Evolutionary conservation across 2,329 filamentous ascomycete genomes (phyloP).

Genomic region (Herpotrichia juniperi): DNA sequence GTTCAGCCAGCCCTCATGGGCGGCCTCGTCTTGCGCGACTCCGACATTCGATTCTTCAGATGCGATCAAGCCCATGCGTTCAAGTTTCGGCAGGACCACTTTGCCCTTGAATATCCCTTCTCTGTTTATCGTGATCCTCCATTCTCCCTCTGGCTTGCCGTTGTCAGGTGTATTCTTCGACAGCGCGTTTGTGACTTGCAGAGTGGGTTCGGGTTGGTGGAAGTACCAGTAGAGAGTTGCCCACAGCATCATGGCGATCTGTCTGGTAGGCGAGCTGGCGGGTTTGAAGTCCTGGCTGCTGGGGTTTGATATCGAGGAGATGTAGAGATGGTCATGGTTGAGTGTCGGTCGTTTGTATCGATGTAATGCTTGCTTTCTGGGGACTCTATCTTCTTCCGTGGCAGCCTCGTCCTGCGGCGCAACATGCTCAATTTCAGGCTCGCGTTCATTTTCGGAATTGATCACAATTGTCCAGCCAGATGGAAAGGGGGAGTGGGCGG

Average conservation of each 20-base stretch:
- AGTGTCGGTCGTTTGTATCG: slow-evolving; percentile 78
- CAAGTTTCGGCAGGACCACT: slow-evolving; percentile 86
- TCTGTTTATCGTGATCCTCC: slow-evolving; percentile 81
- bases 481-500: slow-evolving; percentile 72
- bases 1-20: slow-evolving; percentile 70
- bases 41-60: slow-evolving; percentile 79
- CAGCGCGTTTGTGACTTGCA: slow-evolving; percentile 65
- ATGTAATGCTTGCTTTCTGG: slow-evolving; percentile 56
- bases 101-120: slow-evolving; percentile 88
- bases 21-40: slow-evolving; percentile 64
- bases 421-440: slow-evolving; percentile 32
- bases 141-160: slow-evolving; percentile 82
- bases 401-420: slow-evolving; percentile 35
- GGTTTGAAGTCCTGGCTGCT: slow-evolving; percentile 80
- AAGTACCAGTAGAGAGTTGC: slow-evolving; percentile 97
- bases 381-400: slow-evolving; percentile 18
- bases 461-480: slow-evolving; percentile 90
- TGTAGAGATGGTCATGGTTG: slow-evolving; percentile 81
- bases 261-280: slow-evolving; percentile 78
- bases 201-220: slow-evolving; percentile 77
- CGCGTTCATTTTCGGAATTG: slow-evolving; percentile 66
- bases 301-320: slow-evolving; percentile 88
- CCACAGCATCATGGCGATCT: slow-evolving; percentile 97
- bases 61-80: slow-evolving; percentile 87
- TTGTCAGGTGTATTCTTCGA: slow-evolving; percentile 67